A percentile compares a stretch with the other conserved stretches of the same genome.
These are phyloP conservation scores for Pleoardoris graminearum DNA, from an alignment of 2,329 filamentous ascomycete genomes.

Conservation along the genomic window DNA sequence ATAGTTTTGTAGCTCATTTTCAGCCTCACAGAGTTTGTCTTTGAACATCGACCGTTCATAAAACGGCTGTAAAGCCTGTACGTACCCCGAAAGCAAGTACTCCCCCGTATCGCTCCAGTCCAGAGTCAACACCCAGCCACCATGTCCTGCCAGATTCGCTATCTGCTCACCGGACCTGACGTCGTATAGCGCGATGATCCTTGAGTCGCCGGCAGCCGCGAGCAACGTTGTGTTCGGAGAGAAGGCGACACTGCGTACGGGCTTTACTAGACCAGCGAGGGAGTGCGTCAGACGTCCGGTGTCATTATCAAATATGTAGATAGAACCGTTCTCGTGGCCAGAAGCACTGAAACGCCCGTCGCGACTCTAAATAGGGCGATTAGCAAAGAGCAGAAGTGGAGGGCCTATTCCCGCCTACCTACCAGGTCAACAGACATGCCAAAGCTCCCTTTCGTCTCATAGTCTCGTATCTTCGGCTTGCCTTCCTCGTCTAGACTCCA, in stretches of 20 bases:
- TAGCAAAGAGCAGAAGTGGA: constrained; percentile 1
- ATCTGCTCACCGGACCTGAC: constrained; percentile 91
- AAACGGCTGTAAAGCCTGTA: neutral
- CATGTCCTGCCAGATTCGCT: constrained; percentile 77
- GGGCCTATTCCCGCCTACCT: no score
- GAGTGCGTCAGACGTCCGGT: constrained; percentile 84
- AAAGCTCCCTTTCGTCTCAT: constrained; percentile 92
- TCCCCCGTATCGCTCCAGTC: constrained; percentile 95
- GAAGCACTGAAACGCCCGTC: constrained; percentile 88
- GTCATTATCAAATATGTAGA: constrained; percentile 95
- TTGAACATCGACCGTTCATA: neutral
- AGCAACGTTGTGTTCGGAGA: constrained; percentile 82
- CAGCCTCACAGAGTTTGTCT: neutral
- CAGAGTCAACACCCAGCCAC: constrained; percentile 85
- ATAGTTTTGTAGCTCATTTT: neutral
- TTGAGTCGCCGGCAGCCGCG: constrained; percentile 86
- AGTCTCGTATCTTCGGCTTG: constrained; percentile 72
- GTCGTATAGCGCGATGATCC: constrained; percentile 89
- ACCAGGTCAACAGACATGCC: constrained; percentile 84
- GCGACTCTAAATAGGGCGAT: constrained; percentile 56
- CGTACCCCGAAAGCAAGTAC: constrained; percentile 78
- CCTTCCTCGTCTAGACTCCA: constrained; percentile 67
- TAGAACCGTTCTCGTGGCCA: constrained; percentile 86
- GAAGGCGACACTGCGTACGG: constrained; percentile 83
- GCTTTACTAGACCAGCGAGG: constrained; percentile 81